Base-by-base conservation (phyloP, 129 eudicot species). In the Ambrosia artemisiifolia region DNA sequence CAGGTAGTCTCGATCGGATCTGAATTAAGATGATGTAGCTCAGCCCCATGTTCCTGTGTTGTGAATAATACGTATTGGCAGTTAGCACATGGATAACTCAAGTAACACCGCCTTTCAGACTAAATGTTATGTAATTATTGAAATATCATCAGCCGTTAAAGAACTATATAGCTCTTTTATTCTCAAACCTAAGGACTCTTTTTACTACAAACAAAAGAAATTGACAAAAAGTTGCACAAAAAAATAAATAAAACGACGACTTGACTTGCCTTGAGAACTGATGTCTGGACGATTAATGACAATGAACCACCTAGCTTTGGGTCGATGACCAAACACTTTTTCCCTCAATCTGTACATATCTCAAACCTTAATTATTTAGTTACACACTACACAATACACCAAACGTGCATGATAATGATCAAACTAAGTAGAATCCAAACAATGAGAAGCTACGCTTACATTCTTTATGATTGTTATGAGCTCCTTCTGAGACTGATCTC, bases 41-140 rank as follows among this genome's bases (percentile, higher is more conserved):
- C 99, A 75, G 86, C 99, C 63, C 99, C 99, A 86, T 88, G 93
- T 68, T 90, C 95, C 99, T 95, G 86, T 54, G 28, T 73, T 78
- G 80, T 63, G 63, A 68, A 86, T 30, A 76, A 54, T 20, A 36
- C 47, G 65, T 24, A 38, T 53, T 48, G 63, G 24, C 54, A 12
- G 57, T 20, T 77, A 70, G 69, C 68, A 50, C 69, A 81, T 34
- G 2, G 59, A 50, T 24, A 67, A 10, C 56, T 65, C 44, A 20
- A 7, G 11, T 40, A 6, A 40, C 44, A 10, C 10, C 44, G 1
- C 11, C 44, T 40, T 40, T 40, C 7, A 40, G 44, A 7, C 44
- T 40, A 55, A 40, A 40, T 17, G 38, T 19, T 9, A n/a, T 14
- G 7, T 43, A 44, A 8, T 63, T n/a, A 64, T n/a, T 12, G 69